Evolutionary conservation across 441 rosid genomes (phyloP).

Genomic region (Pelargonium myrrhifolium): DNA sequence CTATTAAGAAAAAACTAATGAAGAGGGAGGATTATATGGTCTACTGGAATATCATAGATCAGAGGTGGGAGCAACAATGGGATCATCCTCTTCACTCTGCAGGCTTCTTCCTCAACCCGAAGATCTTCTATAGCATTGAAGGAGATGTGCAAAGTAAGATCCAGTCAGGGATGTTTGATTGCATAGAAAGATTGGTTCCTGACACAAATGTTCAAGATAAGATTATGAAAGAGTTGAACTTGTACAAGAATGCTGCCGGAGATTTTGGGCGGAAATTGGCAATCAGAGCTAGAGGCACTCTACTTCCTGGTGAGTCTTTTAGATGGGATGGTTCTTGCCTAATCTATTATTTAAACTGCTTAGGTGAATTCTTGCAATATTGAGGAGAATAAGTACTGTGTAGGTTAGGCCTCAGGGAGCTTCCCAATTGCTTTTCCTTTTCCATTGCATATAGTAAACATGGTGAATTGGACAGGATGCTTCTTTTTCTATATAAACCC

Average conservation of each 20-base stretch:
- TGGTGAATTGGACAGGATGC: not conserved
- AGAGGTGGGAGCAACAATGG: slow-evolving; percentile 63
- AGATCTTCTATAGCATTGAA: slow-evolving; percentile 63
- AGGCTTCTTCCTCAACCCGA: slow-evolving; percentile 88
- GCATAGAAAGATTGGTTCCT: slow-evolving; percentile 76
- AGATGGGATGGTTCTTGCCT: slow-evolving; percentile 8
- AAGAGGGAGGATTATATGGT: slow-evolving; percentile 59
- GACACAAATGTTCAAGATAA: slow-evolving; percentile 61
- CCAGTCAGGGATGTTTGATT: slow-evolving; percentile 63
- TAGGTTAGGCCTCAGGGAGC: not conserved
- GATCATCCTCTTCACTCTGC: slow-evolving; percentile 77
- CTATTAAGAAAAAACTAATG: slow-evolving; percentile 64
- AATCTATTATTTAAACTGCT: not conserved
- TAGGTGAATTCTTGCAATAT: not conserved
- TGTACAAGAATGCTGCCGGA: slow-evolving; percentile 70
- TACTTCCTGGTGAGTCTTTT: slow-evolving; percentile 63
- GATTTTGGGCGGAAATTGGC: slow-evolving; percentile 89
- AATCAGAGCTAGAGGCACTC: slow-evolving; percentile 66
- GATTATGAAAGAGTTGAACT: slow-evolving; percentile 57
- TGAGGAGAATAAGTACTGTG: not conserved
- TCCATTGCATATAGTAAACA: not conserved
- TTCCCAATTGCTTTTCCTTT: not conserved
- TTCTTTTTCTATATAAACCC: not conserved
- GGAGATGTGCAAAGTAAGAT: slow-evolving; percentile 64
- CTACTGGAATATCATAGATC: slow-evolving; percentile 79